A percentile compares a stretch with the other conserved stretches of the same genome.
phyloP scores from a whole-genome alignment of 2,329 filamentous ascomycete genomes.

The Verticillium zaregamsianum region DNA sequence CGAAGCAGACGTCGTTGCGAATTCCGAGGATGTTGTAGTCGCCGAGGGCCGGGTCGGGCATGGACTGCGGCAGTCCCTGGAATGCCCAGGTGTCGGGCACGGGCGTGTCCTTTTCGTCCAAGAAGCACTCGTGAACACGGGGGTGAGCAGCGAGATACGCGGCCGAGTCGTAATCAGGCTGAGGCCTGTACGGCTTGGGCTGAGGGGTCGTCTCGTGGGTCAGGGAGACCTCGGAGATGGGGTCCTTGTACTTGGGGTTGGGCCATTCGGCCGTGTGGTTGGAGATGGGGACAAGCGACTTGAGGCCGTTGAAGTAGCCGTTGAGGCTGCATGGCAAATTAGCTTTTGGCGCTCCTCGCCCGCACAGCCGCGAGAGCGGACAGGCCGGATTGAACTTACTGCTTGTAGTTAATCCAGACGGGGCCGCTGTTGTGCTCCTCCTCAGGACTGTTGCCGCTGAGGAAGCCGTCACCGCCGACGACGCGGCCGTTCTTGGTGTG shows the following conservation, averaged over 20 bases:
- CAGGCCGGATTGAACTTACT: slow-evolving; percentile 28
- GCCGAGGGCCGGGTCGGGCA: slow-evolving; percentile 73
- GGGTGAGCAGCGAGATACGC: slow-evolving; percentile 51
- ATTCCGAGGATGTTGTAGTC: slow-evolving; percentile 72
- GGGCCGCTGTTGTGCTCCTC: slow-evolving; percentile 28
- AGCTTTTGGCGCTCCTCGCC: neutral
- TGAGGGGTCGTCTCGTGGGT: slow-evolving; percentile 27
- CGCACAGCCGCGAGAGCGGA: neutral
- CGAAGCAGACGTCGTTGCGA: slow-evolving; percentile 77
- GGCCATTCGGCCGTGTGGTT: slow-evolving; percentile 75
- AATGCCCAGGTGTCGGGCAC: slow-evolving; percentile 65
- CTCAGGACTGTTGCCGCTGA: slow-evolving; percentile 6
- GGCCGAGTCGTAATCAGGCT: slow-evolving; percentile 62
- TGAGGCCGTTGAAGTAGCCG: slow-evolving; percentile 75
- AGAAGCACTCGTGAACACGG: slow-evolving; percentile 56
- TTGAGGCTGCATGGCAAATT: slow-evolving; percentile 54
- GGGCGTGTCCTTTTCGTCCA: slow-evolving; percentile 54
- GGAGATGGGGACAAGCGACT: slow-evolving; percentile 59
- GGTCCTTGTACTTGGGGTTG: slow-evolving; percentile 27
- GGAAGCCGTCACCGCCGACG: slow-evolving; percentile 14
- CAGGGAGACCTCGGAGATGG: slow-evolving; percentile 27
- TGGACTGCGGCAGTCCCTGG: slow-evolving; percentile 66
- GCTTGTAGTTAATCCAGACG: slow-evolving; percentile 32
- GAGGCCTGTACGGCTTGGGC: slow-evolving; percentile 51
- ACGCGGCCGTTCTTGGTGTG: slow-evolving; percentile 16